These are phyloP conservation scores for Aspergillus avenaceus DNA, from an alignment of 495 filamentous ascomycete genomes.

Conservation along the genomic window DNA sequence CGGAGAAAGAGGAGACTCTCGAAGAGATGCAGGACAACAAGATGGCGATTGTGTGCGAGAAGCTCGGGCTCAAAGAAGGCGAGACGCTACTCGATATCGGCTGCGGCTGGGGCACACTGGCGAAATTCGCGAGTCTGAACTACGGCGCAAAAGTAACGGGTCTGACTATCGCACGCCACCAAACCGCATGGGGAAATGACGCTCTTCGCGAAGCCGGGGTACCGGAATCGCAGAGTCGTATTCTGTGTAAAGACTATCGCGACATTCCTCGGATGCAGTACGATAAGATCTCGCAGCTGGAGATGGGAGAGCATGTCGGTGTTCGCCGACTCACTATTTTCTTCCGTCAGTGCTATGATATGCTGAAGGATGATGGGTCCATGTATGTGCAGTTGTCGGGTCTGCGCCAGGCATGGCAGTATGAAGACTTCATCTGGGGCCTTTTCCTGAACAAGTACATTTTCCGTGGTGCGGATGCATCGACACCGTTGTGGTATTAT, in stretches of 20 bases:
- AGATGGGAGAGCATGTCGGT: constrained; percentile 73
- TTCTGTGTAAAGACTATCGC: constrained; percentile 66
- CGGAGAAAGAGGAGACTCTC: constrained; percentile 60
- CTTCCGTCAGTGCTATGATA: constrained; percentile 60
- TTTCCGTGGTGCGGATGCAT: constrained; percentile 69
- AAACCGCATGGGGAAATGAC: constrained; percentile 69
- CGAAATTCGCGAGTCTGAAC: constrained; percentile 59
- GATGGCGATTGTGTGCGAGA: constrained; percentile 66
- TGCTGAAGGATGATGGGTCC: constrained; percentile 66
- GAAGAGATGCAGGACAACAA: constrained; percentile 73
- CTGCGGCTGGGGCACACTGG: constrained; percentile 69
- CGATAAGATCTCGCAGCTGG: constrained; percentile 69
- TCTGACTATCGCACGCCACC: constrained; percentile 66
- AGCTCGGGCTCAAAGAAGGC: constrained; percentile 58
- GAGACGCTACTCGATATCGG: constrained; percentile 65
- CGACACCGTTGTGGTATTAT: constrained; percentile 61
- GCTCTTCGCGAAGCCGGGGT: constrained; percentile 57
- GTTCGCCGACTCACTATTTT: constrained; percentile 61
- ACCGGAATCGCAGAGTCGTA: constrained; percentile 56
- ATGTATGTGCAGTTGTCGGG: constrained; percentile 72
- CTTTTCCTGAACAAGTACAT: constrained; percentile 78
- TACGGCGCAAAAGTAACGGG: constrained; percentile 65
- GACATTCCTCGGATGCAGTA: constrained; percentile 58
- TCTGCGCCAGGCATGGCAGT: constrained; percentile 66
- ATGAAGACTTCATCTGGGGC: constrained; percentile 71